phyloP scores from a whole-genome alignment of 2,329 filamentous ascomycete genomes.

The Neonectria ditissima region DNA sequence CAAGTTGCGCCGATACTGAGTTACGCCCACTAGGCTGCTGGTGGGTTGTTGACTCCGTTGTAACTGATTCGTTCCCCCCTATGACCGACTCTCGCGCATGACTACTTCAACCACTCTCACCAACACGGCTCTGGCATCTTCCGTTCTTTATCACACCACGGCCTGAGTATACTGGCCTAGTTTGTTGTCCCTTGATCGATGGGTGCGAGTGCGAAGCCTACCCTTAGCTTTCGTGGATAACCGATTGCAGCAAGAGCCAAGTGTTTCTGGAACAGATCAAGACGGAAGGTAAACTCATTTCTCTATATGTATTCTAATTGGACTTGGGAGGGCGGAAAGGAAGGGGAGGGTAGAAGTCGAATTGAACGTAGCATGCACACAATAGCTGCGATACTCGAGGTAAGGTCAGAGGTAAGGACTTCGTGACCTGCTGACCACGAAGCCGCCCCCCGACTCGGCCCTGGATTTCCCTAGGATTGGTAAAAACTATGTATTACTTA shows the following conservation, averaged over 20 bases:
- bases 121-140: conserved; percentile 10
- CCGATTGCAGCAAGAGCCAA: conserved; percentile 11
- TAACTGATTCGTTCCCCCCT: conserved; percentile 35
- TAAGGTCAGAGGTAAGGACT: conserved; percentile 69
- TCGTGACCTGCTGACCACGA: conserved; percentile 52
- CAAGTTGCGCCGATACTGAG: conserved; percentile 72
- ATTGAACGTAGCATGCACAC: conserved; percentile 34
- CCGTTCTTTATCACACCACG: not conserved
- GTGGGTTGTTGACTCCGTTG: conserved; percentile 42
- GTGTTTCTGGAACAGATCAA: conserved; percentile 25
- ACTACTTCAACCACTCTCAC: conserved; percentile 23
- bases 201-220: conserved; percentile 13
- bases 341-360: conserved; percentile 28
- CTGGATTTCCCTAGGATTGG: conserved; percentile 32
- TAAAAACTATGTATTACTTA: conserved; percentile 43
- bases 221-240: conserved; percentile 17
- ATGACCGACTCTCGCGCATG: conserved; percentile 40
- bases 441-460: conserved; percentile 29
- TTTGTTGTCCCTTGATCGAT: conserved; percentile 7
- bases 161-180: conserved; percentile 11
- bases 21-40: conserved; percentile 30
- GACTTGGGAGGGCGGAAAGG: conserved; percentile 34
- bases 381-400: conserved; percentile 48
- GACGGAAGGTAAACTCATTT: conserved; percentile 41
- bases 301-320: conserved; percentile 47